phyloP scores from a whole-genome alignment of 495 filamentous ascomycete species.

The Podospora pseudoanserina region DNA sequence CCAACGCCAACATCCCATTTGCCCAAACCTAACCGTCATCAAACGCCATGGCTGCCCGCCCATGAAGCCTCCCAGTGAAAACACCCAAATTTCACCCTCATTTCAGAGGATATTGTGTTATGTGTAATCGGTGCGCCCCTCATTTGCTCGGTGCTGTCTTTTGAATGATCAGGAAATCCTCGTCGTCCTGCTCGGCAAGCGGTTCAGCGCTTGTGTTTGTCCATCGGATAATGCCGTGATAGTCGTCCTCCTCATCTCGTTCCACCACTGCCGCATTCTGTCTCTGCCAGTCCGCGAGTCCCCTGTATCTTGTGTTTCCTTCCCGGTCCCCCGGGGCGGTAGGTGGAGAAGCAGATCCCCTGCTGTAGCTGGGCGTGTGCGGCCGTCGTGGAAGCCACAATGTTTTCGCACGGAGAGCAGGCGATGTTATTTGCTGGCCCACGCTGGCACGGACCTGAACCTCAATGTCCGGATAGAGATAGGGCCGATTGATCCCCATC shows the following conservation, averaged over 20 bases:
- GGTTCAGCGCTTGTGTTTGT: not conserved
- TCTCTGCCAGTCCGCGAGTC: not conserved
- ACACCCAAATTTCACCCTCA: not conserved
- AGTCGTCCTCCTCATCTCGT: constrained; percentile 5
- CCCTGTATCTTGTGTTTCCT: not conserved
- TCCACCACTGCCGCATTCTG: not conserved
- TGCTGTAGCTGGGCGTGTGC: not conserved
- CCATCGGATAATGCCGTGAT: not conserved
- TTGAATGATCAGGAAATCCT: not conserved
- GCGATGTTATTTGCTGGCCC: constrained; percentile 6
- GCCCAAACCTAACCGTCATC: not conserved
- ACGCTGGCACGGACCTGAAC: constrained; percentile 13
- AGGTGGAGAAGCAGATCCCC: not conserved
- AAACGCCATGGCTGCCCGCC: not conserved
- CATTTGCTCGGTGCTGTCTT: not conserved
- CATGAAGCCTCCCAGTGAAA: not conserved
- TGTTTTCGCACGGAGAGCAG: constrained; percentile 14
- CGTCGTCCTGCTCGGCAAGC: not conserved
- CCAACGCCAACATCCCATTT: not conserved
- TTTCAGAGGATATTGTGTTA: not conserved
- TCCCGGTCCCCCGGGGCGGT: not conserved
- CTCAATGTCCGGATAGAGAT: constrained; percentile 26
- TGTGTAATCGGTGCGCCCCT: not conserved
- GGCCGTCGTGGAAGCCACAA: constrained; percentile 14
- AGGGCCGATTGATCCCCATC: constrained; percentile 28